Conservation (phyloP, 345 rosid species). For the Syzygium aromaticum region DNA sequence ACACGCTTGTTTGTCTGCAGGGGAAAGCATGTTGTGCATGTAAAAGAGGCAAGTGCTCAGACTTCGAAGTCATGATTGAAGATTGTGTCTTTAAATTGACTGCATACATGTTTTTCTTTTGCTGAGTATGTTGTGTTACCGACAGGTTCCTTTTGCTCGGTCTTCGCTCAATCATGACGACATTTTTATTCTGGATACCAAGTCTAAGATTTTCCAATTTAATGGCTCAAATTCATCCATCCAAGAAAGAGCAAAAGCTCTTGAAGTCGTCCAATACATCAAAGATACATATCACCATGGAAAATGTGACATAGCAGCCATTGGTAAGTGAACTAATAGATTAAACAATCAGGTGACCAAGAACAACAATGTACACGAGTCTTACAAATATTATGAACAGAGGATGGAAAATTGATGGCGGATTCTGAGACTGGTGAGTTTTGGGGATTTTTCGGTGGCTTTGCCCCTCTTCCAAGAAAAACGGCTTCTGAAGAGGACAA, state of each 20-base stretch:
- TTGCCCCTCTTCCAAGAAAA: slow-evolving; percentile 98
- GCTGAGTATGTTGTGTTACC: slow-evolving; percentile 7
- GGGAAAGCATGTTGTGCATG: slow-evolving; percentile 92
- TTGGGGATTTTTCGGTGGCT: slow-evolving; percentile 97
- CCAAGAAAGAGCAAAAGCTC: slow-evolving; percentile 98
- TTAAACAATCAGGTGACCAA: slow-evolving; percentile 1
- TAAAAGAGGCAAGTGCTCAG: slow-evolving; percentile 69
- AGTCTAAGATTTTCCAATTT: slow-evolving; percentile 88
- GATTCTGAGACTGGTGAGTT: slow-evolving; percentile 98
- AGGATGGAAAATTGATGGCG: slow-evolving; percentile 98
- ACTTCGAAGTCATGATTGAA: neutral
- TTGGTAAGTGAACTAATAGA: slow-evolving; percentile 53
- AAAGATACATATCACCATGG: slow-evolving; percentile 96
- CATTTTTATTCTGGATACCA: slow-evolving; percentile 90
- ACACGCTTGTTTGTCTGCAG: slow-evolving; percentile 78
- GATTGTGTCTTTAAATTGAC: neutral
- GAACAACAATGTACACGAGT: slow-evolving; percentile 1
- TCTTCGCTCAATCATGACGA: slow-evolving; percentile 96
- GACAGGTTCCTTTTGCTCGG: slow-evolving; percentile 84
- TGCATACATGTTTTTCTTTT: neutral
- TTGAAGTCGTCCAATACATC: slow-evolving; percentile 95
- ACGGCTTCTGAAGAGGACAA: slow-evolving; percentile 43
- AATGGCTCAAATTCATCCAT: slow-evolving; percentile 93
- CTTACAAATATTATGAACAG: slow-evolving; percentile 23
- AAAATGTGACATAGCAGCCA: slow-evolving; percentile 84